These are phyloP conservation scores for Osmanthus fragrans DNA, from an alignment of 257 asterid species.

Conservation along the genomic window DNA sequence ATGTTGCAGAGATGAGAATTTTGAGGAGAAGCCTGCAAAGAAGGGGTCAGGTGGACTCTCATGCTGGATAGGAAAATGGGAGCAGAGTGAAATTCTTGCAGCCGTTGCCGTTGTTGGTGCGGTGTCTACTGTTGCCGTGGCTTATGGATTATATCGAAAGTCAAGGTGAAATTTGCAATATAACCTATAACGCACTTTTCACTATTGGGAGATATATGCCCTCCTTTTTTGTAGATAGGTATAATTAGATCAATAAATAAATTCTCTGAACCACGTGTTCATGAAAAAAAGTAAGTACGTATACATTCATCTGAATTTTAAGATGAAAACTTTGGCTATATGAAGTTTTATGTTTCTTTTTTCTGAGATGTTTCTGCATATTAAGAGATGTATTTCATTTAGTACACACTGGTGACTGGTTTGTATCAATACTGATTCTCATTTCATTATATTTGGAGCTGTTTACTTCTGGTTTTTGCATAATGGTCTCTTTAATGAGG, in stretches of 20 bases:
- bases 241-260: slow-evolving; percentile 30
- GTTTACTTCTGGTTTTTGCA: background rate
- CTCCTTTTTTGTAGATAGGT: slow-evolving; percentile 31
- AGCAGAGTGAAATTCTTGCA: slow-evolving; percentile 70
- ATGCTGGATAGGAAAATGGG: slow-evolving; percentile 62
- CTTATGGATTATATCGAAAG: slow-evolving; percentile 60
- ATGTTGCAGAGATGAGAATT: slow-evolving; percentile 68
- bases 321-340: background rate
- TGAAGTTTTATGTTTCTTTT: background rate
- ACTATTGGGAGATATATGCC: slow-evolving; percentile 17
- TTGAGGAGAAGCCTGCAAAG: slow-evolving; percentile 43
- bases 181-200: background rate
- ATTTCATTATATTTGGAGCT: background rate
- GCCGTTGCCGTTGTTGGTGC: slow-evolving; percentile 71
- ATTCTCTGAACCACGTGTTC: slow-evolving; percentile 22
- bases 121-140: slow-evolving; percentile 70
- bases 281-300: slow-evolving; percentile 9
- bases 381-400: no score
- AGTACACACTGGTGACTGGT: slow-evolving; percentile 4
- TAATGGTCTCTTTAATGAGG: background rate
- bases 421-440: background rate
- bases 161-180: slow-evolving; percentile 44
- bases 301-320: slow-evolving; percentile 5
- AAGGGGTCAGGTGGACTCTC: slow-evolving; percentile 38
- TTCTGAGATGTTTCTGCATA: background rate